Conservation (phyloP, 2,329 filamentous ascomycete genomes). For the Trichoderma hamatum region DNA sequence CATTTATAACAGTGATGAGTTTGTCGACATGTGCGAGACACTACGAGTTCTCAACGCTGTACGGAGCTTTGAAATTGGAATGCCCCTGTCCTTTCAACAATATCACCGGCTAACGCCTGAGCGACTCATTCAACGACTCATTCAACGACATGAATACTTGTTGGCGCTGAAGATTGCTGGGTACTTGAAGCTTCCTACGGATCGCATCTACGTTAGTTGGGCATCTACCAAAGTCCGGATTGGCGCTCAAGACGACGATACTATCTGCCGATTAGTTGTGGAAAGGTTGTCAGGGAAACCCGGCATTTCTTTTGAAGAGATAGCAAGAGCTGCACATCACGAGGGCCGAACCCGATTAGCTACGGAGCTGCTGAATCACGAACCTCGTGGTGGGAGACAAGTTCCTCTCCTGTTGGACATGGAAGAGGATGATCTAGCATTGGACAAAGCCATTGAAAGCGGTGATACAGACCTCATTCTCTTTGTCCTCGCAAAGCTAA, state of each 20-base stretch:
- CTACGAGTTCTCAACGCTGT: slow-evolving; percentile 90
- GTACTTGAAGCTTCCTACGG: slow-evolving; percentile 82
- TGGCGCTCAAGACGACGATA: slow-evolving; percentile 83
- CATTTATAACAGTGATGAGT: slow-evolving; percentile 97
- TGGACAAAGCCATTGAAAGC: slow-evolving; percentile 95
- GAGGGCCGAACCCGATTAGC: slow-evolving; percentile 89
- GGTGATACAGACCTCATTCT: slow-evolving; percentile 93
- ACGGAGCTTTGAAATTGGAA: slow-evolving; percentile 85
- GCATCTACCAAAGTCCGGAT: slow-evolving; percentile 89
- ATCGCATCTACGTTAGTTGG: slow-evolving; percentile 95
- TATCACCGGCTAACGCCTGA: slow-evolving; percentile 90
- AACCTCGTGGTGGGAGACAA: slow-evolving; percentile 92
- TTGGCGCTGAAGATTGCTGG: slow-evolving; percentile 86
- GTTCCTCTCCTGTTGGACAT: slow-evolving; percentile 91
- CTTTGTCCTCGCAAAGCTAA: slow-evolving; percentile 83
- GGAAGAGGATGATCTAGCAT: slow-evolving; percentile 91
- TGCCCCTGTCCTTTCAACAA: slow-evolving; percentile 91
- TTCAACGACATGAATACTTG: slow-evolving; percentile 88
- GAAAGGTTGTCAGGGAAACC: slow-evolving; percentile 83
- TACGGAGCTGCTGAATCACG: slow-evolving; percentile 88
- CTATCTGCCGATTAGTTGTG: slow-evolving; percentile 83
- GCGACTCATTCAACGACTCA: slow-evolving; percentile 79
- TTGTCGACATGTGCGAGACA: slow-evolving; percentile 97
- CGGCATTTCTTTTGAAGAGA: slow-evolving; percentile 93
- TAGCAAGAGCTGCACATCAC: slow-evolving; percentile 89